A percentile compares a stretch with the other conserved stretches of the same genome.
Evolutionary conservation across 2,329 filamentous ascomycete genomes (phyloP).

Genomic region (Xylariaceae sp.): DNA sequence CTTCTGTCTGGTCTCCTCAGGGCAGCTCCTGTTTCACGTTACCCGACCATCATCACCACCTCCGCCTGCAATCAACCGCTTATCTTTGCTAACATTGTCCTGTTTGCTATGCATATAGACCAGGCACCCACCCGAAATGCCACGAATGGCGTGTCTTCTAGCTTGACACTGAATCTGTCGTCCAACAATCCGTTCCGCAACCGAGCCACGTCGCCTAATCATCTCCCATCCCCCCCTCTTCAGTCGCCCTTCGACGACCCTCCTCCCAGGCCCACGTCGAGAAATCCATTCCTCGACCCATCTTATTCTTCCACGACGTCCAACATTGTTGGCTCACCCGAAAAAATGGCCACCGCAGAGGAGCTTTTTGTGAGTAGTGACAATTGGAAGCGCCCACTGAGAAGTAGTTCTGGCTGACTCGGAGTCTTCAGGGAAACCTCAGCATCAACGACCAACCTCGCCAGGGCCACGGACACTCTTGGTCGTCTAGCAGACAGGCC

Average conservation of each 20-base stretch:
- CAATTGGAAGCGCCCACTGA: neutral
- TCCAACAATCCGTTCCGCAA: slow-evolving; percentile 82
- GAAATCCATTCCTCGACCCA: slow-evolving; percentile 70
- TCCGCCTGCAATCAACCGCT: slow-evolving; percentile 35
- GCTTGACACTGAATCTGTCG: slow-evolving; percentile 61
- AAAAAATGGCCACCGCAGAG: slow-evolving; percentile 55
- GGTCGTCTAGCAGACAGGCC: slow-evolving; percentile 36
- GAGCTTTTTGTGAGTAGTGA: slow-evolving; percentile 72
- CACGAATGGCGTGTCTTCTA: slow-evolving; percentile 32
- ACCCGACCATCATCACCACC: slow-evolving; percentile 38
- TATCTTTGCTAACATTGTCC: slow-evolving; percentile 24
- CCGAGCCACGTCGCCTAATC: slow-evolving; percentile 57
- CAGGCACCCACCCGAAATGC: slow-evolving; percentile 35
- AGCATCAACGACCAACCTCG: slow-evolving; percentile 52
- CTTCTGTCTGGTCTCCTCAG: slow-evolving; percentile 40
- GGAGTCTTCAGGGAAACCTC: slow-evolving; percentile 58
- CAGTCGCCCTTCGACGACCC: slow-evolving; percentile 57
- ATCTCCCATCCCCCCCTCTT: slow-evolving; percentile 35
- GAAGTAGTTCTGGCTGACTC: slow-evolving; percentile 27
- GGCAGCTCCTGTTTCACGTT: slow-evolving; percentile 43
- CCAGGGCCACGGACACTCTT: slow-evolving; percentile 27
- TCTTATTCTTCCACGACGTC: slow-evolving; percentile 21
- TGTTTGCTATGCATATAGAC: slow-evolving; percentile 32
- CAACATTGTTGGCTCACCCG: slow-evolving; percentile 35
- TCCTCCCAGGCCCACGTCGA: slow-evolving; percentile 57